Conservation (phyloP, 345 rosid genomes). For the Eucalyptus curtisii region DNA sequence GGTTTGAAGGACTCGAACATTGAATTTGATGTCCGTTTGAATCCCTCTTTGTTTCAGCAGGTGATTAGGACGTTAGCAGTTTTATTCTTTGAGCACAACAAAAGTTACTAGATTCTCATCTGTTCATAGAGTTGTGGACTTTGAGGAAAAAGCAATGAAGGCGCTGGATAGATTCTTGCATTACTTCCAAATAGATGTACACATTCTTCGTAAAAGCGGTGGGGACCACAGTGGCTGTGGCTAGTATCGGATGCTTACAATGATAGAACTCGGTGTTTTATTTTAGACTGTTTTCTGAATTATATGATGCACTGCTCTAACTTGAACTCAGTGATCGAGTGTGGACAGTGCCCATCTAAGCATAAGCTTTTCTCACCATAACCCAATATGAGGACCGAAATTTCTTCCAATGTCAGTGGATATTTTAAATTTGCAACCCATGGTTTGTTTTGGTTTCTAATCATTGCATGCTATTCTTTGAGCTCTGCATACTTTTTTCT, state of each 20-base stretch:
- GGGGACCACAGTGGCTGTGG: not conserved
- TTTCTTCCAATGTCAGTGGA: not conserved
- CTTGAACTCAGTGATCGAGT: not conserved
- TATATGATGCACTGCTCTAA: not conserved
- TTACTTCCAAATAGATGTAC: not conserved
- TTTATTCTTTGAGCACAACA: not conserved
- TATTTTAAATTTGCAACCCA: not conserved
- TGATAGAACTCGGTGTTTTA: not conserved
- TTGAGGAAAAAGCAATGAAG: not conserved
- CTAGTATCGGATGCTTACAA: not conserved
- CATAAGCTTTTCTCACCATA: not conserved
- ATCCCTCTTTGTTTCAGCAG: constrained; percentile 54
- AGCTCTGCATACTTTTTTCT: not conserved
- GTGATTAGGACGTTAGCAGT: not conserved
- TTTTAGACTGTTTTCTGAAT: not conserved
- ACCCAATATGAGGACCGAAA: not conserved
- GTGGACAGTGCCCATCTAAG: not conserved
- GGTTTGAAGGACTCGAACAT: constrained; percentile 50
- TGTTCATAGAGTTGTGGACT: not conserved
- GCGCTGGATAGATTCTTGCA: not conserved
- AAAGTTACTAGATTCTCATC: not conserved
- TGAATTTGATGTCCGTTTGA: constrained; percentile 25
- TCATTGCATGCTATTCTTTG: not conserved
- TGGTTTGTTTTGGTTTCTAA: not conserved
- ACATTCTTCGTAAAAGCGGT: not conserved